These are phyloP conservation scores for Metschnikowia proteae DNA, from an alignment of 805 yeast species.

Conservation along the genomic window DNA sequence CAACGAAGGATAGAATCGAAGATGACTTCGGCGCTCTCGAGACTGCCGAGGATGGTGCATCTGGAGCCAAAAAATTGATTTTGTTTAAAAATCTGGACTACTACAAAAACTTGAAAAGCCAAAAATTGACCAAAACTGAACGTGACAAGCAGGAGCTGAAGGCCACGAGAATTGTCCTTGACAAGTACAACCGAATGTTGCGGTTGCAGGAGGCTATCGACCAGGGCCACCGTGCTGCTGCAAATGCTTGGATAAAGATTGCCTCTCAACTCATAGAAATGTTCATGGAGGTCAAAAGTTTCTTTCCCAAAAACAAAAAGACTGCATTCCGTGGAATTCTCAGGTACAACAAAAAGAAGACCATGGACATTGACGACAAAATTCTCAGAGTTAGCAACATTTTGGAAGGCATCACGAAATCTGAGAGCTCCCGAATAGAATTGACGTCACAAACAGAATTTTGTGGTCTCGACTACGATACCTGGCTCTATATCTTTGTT, in stretches of 20 bases:
- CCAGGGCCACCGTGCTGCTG: conserved; percentile 51
- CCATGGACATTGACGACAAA: conserved; percentile 68
- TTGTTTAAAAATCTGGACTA: conserved; percentile 16
- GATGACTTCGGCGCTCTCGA: conserved; percentile 1
- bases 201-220: conserved; percentile 41
- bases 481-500: conserved; percentile 85
- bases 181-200: conserved; percentile 51
- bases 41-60: neutral
- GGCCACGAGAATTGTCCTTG: conserved; percentile 55
- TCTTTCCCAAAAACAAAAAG: conserved; percentile 74
- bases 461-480: conserved; percentile 70
- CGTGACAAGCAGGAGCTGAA: conserved; percentile 52
- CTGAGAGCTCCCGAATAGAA: conserved; percentile 28
- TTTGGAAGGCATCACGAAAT: conserved; percentile 50
- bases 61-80: conserved; percentile 8
- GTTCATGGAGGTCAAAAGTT: conserved; percentile 70
- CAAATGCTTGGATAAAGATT: conserved; percentile 74
- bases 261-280: conserved; percentile 82
- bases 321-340: conserved; percentile 67
- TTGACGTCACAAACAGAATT: conserved; percentile 55
- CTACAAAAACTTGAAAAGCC: conserved; percentile 10
- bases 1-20: conserved; percentile 4
- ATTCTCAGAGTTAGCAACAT: conserved; percentile 64
- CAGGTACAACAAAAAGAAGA: conserved; percentile 55
- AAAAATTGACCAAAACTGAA: conserved; percentile 39